Evolutionary conservation across 352 stramenopile species (phyloP).

Genomic region (Globisporangium recalcitrans): DNA sequence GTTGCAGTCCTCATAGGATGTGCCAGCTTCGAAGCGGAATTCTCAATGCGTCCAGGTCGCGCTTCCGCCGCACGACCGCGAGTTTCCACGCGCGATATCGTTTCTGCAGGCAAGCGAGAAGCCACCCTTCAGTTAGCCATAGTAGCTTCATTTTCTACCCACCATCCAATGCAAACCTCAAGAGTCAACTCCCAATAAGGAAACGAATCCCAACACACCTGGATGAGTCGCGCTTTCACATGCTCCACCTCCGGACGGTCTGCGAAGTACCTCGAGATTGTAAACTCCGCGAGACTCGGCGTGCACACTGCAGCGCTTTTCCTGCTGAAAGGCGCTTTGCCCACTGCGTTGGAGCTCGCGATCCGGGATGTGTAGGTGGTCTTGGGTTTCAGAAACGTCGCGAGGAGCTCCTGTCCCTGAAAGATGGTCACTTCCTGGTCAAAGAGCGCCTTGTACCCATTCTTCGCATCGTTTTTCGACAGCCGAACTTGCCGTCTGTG

Average conservation of each 20-base stretch:
- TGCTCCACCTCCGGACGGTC: constrained; percentile 46
- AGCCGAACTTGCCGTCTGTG: constrained; percentile 7
- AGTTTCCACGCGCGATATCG: constrained; percentile 35
- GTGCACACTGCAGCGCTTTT: constrained; percentile 31
- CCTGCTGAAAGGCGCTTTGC: constrained; percentile 31
- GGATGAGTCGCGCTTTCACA: constrained; percentile 36
- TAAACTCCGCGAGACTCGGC: constrained; percentile 67
- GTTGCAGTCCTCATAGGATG: constrained; percentile 19
- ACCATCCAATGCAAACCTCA: too few relatives aligned
- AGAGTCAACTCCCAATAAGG: not conserved
- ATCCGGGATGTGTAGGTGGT: constrained; percentile 53
- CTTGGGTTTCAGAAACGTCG: constrained; percentile 51
- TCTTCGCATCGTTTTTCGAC: not conserved
- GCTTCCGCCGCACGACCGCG: not conserved
- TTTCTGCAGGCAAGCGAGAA: not conserved
- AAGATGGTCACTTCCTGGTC: constrained; percentile 42
- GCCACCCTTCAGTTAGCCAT: not conserved
- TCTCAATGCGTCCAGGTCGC: constrained; percentile 15
- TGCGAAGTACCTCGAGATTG: constrained; percentile 52
- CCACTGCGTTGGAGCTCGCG: constrained; percentile 39
- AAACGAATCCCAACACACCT: constrained; percentile 25
- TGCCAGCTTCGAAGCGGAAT: constrained; percentile 26
- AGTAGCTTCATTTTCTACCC: not conserved
- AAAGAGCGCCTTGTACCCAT: constrained; percentile 15
- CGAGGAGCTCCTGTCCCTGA: constrained; percentile 23